Base-by-base conservation (phyloP, 2,329 filamentous ascomycete species). In the Ophiostoma sp. region DNA sequence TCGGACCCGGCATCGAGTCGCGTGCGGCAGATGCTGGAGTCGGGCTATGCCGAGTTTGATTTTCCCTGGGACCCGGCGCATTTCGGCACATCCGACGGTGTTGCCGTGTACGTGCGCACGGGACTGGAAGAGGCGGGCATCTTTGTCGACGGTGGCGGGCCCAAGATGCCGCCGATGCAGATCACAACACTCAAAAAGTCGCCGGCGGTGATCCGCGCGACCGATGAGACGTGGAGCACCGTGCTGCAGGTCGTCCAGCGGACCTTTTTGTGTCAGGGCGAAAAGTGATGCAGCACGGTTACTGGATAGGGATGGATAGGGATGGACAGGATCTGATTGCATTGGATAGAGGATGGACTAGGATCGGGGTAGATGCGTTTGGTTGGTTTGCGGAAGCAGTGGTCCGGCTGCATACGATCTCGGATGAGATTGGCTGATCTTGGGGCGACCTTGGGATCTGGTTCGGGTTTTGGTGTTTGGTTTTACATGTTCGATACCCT, bases 1-100 rank as follows among this genome's bases (percentile, higher is more conserved):
- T 44, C 52, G 2, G 70, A 72, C 58, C 70, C 71, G 41, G 64
- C 68, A 14, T 72, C 71, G n/a, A 47, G 68, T 38, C 71, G 71
- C 38, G 71, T 72, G 7, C 16, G 42, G n/a, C 66, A 68, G 36
- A 71, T 72, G 70, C 40, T 71, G 27, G 63, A 60, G 40, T 62
- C 66, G 4, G 40, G 40, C 40, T 72, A 72, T 55, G 62, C 67
- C 14, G 70, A 68, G 62, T 64, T 68, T 40, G 45, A 64, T 5
- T 72, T 71, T 40, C 71, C 70, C 7, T 7, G 52, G n/a, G 68
- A 72, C 27, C 36, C 44, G 27, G 44, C 16, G 4, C 68, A 70
- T 18, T 72, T 72, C 66, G 70, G 70, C 18, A 68, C 69, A 8
- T 44, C 49, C 18, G 67, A 69, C 27, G 70, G 70, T 45, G 52